Evolutionary conservation across 1,284 basidiomycete species (phyloP).

Genomic region (Cutaneotrichosporon spelunceum): DNA sequence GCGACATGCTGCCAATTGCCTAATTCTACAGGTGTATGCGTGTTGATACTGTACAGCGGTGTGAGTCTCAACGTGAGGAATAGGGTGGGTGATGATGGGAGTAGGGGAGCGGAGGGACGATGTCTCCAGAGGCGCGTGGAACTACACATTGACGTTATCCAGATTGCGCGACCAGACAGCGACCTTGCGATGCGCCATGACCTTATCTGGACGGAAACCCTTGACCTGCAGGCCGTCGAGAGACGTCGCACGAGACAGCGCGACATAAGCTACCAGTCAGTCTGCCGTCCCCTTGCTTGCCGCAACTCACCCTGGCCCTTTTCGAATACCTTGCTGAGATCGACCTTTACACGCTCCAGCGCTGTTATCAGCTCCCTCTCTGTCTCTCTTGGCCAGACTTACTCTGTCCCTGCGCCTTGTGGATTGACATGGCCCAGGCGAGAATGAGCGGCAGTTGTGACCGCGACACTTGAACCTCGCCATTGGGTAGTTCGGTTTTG

Average conservation of each 20-base stretch:
- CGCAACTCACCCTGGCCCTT: conserved; percentile 60
- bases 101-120: too few relatives aligned
- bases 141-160: conserved; percentile 25
- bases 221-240: conserved; percentile 86
- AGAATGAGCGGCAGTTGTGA: conserved; percentile 77
- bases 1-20: not conserved
- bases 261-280: conserved; percentile 74
- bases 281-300: not conserved
- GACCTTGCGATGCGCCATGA: conserved; percentile 62
- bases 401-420: conserved; percentile 88
- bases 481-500: conserved; percentile 79
- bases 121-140: not conserved
- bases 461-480: conserved; percentile 71
- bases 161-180: conserved; percentile 37
- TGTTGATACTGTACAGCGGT: not conserved
- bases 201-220: conserved; percentile 77
- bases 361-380: conserved; percentile 25
- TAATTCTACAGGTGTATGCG: not conserved
- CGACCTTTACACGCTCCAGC: conserved; percentile 51
- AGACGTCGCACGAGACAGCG: conserved; percentile 88
- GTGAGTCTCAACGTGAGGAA: not conserved
- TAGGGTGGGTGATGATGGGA: not conserved
- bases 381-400: conserved; percentile 17
- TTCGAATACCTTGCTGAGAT: conserved; percentile 62
- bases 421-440: conserved; percentile 92